Conservation (phyloP, 2,329 filamentous ascomycete species). For the Clonostachys solani region DNA sequence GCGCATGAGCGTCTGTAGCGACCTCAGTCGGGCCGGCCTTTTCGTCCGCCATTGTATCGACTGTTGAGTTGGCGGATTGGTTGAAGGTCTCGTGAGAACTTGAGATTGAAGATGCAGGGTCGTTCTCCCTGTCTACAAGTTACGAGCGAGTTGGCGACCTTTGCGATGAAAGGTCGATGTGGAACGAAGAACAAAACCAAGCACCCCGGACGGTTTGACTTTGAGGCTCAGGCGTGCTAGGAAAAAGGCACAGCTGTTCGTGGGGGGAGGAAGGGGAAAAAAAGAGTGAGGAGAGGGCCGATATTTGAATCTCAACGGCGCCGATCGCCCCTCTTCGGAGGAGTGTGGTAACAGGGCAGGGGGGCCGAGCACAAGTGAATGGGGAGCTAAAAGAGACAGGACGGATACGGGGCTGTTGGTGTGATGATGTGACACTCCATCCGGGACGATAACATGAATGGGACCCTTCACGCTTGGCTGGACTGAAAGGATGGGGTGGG, state of each 20-base stretch:
- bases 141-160: too few species aligned
- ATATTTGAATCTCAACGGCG: neutral
- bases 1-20: conserved; percentile 1
- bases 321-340: neutral
- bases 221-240: too few species aligned
- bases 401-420: neutral
- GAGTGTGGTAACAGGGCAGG: neutral
- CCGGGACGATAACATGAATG: too few species aligned
- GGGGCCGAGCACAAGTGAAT: neutral
- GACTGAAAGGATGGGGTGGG: too few species aligned
- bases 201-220: too few species aligned
- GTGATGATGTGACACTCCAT: neutral
- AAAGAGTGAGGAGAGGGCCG: conserved; percentile 1
- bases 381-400: neutral
- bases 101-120: neutral
- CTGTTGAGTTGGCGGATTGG: neutral
- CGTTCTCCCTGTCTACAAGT: too few species aligned
- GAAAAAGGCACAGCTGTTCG: too few species aligned
- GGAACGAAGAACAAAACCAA: too few species aligned
- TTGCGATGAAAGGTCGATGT: too few species aligned
- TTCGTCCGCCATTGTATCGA: conserved; percentile 16
- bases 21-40: conserved; percentile 10
- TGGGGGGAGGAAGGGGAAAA: neutral
- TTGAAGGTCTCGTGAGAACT: neutral
- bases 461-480: too few species aligned